Percentiles rank a stretch among this genome's conserved stretches.
Evolutionary conservation across 345 rosid species (phyloP).

Genomic region (Sapria himalayana): DNA sequence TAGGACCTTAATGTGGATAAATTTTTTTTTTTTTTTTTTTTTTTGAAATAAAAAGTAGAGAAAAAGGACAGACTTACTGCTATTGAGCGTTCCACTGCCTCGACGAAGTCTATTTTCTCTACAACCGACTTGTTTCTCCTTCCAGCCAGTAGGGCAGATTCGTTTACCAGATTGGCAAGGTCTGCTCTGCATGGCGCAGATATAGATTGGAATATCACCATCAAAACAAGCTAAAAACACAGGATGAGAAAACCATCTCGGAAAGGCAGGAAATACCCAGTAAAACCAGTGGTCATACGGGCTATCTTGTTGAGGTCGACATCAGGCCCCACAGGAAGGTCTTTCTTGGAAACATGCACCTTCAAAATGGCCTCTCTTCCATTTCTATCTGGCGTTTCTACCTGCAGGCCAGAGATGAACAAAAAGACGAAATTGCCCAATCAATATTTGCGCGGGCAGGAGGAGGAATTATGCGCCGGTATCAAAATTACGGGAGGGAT

Average conservation of each 20-base stretch:
- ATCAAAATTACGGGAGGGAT: slow-evolving; percentile 4
- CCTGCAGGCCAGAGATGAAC: slow-evolving; percentile 26
- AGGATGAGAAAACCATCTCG: not conserved
- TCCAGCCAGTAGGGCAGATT: slow-evolving; percentile 96
- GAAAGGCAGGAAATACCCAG: slow-evolving; percentile 37
- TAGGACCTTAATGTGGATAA: too few relatives aligned
- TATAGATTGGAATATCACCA: not conserved
- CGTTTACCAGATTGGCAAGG: slow-evolving; percentile 92
- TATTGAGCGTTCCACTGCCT: slow-evolving; percentile 86
- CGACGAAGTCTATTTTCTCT: slow-evolving; percentile 68
- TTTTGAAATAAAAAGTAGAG: too few relatives aligned
- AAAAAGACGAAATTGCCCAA: too few relatives aligned
- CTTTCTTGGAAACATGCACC: slow-evolving; percentile 66
- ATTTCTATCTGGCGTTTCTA: slow-evolving; percentile 71
- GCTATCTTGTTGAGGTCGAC: slow-evolving; percentile 66
- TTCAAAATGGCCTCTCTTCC: slow-evolving; percentile 90
- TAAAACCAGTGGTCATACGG: slow-evolving; percentile 91
- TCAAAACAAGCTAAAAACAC: slow-evolving; percentile 1
- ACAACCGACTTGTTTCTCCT: slow-evolving; percentile 56
- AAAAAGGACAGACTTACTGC: slow-evolving; percentile 34
- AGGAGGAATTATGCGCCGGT: slow-evolving; percentile 1
- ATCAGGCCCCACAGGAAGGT: slow-evolving; percentile 61
- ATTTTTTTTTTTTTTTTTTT: too few relatives aligned
- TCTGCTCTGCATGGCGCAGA: slow-evolving; percentile 50
- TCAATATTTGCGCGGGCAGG: too few relatives aligned